Evolutionary conservation across 768 basidiomycete species (phyloP).

Genomic region (Galerina marginata): DNA sequence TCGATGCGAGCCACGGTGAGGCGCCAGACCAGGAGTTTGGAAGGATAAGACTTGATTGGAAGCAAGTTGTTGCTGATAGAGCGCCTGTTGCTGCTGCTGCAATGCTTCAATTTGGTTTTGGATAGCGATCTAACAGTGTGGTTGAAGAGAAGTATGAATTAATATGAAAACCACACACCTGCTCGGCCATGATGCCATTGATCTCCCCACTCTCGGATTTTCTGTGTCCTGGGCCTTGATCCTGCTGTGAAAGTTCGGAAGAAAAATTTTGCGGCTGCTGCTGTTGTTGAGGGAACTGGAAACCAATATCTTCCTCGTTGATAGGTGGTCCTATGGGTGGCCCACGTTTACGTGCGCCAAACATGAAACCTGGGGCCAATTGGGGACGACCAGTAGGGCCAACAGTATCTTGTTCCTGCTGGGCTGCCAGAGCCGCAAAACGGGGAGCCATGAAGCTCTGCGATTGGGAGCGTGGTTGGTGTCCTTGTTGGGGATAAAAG

Average conservation of each 20-base stretch:
- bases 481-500: constrained; percentile 55
- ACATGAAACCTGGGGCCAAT: constrained; percentile 91
- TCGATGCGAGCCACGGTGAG: constrained; percentile 66
- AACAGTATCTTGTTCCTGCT: constrained; percentile 71
- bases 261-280: constrained; percentile 61
- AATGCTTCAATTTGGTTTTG: constrained; percentile 91
- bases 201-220: constrained; percentile 78
- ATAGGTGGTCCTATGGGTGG: constrained; percentile 72
- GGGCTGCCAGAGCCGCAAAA: constrained; percentile 80
- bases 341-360: constrained; percentile 70
- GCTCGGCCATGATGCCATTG: constrained; percentile 93
- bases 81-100: constrained; percentile 88
- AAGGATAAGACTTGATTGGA: constrained; percentile 85
- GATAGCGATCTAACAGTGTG: constrained; percentile 70
- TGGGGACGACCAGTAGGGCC: constrained; percentile 86
- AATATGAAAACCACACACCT: constrained; percentile 66
- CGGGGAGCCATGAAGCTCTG: constrained; percentile 90
- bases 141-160: not conserved
- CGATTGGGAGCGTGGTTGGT: constrained; percentile 76
- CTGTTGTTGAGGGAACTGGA: constrained; percentile 83
- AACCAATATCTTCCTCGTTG: constrained; percentile 80
- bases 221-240: constrained; percentile 44
- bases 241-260: constrained; percentile 36
- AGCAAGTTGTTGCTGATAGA: constrained; percentile 90
- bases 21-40: constrained; percentile 76